Base-by-base conservation (phyloP, 805 yeast genomes). In the Yarrowia sp. region DNA sequence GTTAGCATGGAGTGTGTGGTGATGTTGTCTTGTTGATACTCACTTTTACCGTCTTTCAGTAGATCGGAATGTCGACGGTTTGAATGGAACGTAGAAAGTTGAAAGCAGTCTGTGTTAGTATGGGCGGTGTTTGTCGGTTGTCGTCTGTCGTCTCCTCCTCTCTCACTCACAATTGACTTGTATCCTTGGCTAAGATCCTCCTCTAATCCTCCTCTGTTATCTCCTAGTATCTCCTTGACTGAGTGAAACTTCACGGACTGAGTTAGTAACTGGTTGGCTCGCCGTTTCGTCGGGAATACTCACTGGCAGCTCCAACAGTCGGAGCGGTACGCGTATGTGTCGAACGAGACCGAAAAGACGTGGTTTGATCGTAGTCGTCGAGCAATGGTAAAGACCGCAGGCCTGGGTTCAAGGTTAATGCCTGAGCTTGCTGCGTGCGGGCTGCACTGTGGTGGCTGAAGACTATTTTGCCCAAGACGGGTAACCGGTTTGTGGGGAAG, bases 321-420 rank as follows among this genome's bases (percentile, higher is more conserved):
- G 12, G 22, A 36, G 36, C 9, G 38, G 14, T 15, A 48, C 38
- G n/a, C 52, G 16, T 48, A 5, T 11, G 7, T 26, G 32, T 26
- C 32, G 4, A 49, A 49, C 8, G 32, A 49, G 12, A 32, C 53
- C 46, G 32, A 49, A 45, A 16, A 16, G 35, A 26, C 52, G 19
- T 15, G 2, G 52, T 11, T 38, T 26, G 36, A 32, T 32, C 53
- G 32, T 15, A 22, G 45, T 55, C 63, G 63, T 56, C 48, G 63
- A 56, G 63, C 63, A 56, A 56, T 26, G 48, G 63, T 56, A 56
- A 56, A 56, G 48, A 41, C 63, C 63, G 46, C 63, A 56, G 63
- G 48, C 22, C 38, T 26, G 32, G 32, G 32, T 19, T n/a, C 63
- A 42, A 56, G 48, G 48, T 42, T 56, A 56, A 56, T 56, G 63